Base-by-base conservation (phyloP, 352 stramenopile genomes). In the Pythium dissimile region DNA sequence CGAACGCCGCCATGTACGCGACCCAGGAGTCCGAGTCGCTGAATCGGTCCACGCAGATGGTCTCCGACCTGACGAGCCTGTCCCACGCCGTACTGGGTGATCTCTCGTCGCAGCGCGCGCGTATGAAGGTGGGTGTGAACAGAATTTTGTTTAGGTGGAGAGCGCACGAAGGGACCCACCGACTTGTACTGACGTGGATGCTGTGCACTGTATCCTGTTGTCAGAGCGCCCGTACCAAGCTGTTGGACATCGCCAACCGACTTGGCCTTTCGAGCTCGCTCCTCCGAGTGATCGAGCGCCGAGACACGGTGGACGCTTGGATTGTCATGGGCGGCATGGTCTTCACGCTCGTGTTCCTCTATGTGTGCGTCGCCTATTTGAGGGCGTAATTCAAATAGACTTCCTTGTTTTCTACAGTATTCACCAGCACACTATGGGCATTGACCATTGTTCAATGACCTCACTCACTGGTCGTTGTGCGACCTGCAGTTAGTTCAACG, bases 271-370 rank as follows among this genome's bases (percentile, higher is more conserved):
- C 84, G 4, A 92, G 80, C 35, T 92, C 82, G 39, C 59, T 95
- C 31, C 59, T 95, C 58, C 81, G 84, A 10, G 75, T 92, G 27
- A 92, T 95, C 37, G 86, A 94, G 56, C 64, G 83, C 24, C 75
- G 85, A 52, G 85, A 94, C 51, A 87, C 79, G 2, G 77, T 90
- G 26, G 85, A 93, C 53, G 89, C 87, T 37, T 93, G 82, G 85
- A 92, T 94, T 50, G 85, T 94, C 2, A 67, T 89, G 27, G 80
- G 62, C 10, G 86, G 86, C 12, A 95, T 95, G 80, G 23, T 90
- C 42, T 65, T 93, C 57, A 92, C 86, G 27, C 66, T 94, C n/a
- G 39, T 86, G 4, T 92, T 92, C 50, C 65, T 94, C 42, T 94
- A 90, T 38, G 64, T 72, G 12, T 94, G 84, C 62, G 80, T 89